Conservation (phyloP, 2,329 filamentous ascomycete genomes). For the Ambrosiella beaveri region DNA sequence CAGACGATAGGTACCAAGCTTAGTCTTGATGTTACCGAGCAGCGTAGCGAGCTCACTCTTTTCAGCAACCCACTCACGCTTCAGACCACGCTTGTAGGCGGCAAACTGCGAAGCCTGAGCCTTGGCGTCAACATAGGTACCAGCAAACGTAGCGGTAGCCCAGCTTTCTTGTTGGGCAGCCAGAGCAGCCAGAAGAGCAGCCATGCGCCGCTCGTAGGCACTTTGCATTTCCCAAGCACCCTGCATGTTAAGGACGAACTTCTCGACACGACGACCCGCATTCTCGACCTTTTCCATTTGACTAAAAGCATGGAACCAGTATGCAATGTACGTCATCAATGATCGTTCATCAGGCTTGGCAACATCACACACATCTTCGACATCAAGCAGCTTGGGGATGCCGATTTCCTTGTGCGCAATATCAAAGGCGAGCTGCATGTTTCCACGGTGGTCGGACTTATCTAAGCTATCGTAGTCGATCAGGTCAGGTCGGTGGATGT, state of each 20-base stretch:
- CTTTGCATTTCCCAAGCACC: slow-evolving; percentile 99
- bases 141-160: slow-evolving; percentile 68
- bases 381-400: slow-evolving; percentile 86
- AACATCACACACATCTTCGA: slow-evolving; percentile 95
- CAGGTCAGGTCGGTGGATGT: slow-evolving; percentile 91
- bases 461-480: slow-evolving; percentile 94
- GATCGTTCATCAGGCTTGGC: slow-evolving; percentile 88
- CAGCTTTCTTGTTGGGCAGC: slow-evolving; percentile 56
- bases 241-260: slow-evolving; percentile 98
- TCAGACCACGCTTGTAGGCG: slow-evolving; percentile 76
- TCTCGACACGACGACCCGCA: slow-evolving; percentile 86
- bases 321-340: slow-evolving; percentile 98
- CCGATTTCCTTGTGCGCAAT: slow-evolving; percentile 93
- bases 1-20: slow-evolving; percentile 84
- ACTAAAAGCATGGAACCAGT: slow-evolving; percentile 99
- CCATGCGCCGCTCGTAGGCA: slow-evolving; percentile 82
- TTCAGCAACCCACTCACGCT: slow-evolving; percentile 91
- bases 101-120: slow-evolving; percentile 67
- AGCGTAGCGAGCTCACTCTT: slow-evolving; percentile 89
- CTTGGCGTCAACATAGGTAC: slow-evolving; percentile 86
- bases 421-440: slow-evolving; percentile 97
- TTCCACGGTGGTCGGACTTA: slow-evolving; percentile 83
- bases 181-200: slow-evolving; percentile 60
- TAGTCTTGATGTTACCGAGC: slow-evolving; percentile 96
- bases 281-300: slow-evolving; percentile 99